phyloP scores from a whole-genome alignment of 495 filamentous ascomycete genomes.

The Trichoderma asperelloides region DNA sequence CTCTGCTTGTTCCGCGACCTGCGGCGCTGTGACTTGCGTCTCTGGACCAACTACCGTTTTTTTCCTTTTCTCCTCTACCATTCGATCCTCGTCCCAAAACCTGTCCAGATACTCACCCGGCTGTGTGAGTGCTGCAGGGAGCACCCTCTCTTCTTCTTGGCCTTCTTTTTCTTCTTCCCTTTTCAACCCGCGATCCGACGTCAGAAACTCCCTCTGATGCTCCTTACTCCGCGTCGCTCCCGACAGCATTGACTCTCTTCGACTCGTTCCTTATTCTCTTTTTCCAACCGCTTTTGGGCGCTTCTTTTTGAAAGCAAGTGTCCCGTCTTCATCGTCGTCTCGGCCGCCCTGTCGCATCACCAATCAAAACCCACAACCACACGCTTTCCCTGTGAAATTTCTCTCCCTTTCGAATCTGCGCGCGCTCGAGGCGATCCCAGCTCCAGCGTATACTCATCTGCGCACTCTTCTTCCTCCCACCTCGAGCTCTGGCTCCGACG shows the following conservation, averaged over 20 bases:
- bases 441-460: background rate
- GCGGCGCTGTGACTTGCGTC: constrained; percentile 3
- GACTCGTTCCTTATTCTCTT: constrained; percentile 4
- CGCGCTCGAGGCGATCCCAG: background rate
- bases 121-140: constrained; percentile 4
- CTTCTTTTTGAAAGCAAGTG: background rate
- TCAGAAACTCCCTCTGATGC: background rate
- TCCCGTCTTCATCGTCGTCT: background rate
- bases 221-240: background rate
- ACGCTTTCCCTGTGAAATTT: background rate
- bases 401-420: background rate
- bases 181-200: constrained; percentile 6
- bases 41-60: background rate
- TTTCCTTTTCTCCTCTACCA: background rate
- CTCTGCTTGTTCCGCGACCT: constrained; percentile 7
- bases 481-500: background rate
- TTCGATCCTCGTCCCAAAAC: background rate
- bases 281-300: background rate
- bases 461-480: background rate
- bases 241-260: constrained; percentile 3
- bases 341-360: constrained; percentile 6
- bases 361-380: background rate
- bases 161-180: background rate
- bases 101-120: background rate
- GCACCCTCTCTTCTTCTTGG: constrained; percentile 1